Evolutionary conservation across 1,284 basidiomycete genomes (phyloP), one percentile per base, ranked within the genome.

Genomic region (Malassezia vespertilionis): DNA sequence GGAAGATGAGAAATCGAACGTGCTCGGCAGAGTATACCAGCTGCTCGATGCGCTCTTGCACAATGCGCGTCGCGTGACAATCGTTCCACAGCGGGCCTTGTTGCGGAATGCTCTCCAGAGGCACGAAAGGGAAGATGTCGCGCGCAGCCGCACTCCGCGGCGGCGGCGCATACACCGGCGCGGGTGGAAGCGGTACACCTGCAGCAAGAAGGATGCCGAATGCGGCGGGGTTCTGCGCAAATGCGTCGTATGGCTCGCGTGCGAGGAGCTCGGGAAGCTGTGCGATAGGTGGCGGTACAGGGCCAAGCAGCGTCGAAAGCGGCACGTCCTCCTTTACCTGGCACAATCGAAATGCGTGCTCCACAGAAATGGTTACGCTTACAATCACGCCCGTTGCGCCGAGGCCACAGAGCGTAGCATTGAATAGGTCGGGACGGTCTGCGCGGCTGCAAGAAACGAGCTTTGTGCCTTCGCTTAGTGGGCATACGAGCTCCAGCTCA

Each of bases 1-100:
- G 87, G 73, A 83, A 93, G 89, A 90, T 97, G 84, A 86, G 90
- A 23, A 89, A 76, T n/a, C 87, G 77, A 20, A 86, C 84, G 70
- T 95, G 88, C 72, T 96, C 80, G 1, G 84, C 81, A 15, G 56
- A 59, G n/a, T 46, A 40, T 5, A 60, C 60, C 1, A 69, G 53
- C 9, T 40, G 37, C 22, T 67, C 63, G 37, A 37, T 79, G 76
- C 40, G 71, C 66, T 28, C 78, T 80, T 60, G 90, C 74, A 63
- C 61, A 55, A 54, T 55, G 69, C 69, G 49, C 67, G 61, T 66
- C 39, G 50, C 63, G 20, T 57, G 49, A 32, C 64, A 61, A n/a
- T 54, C 38, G n/a, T 35, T 34, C 42, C 43, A 51, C 20, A 31
- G 9, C 10, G 32, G 18, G 14, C 32, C 30, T n/a, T 23, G 30